Evolutionary conservation across 2,329 filamentous ascomycete genomes (phyloP).

Genomic region (Colletotrichum lini): DNA sequence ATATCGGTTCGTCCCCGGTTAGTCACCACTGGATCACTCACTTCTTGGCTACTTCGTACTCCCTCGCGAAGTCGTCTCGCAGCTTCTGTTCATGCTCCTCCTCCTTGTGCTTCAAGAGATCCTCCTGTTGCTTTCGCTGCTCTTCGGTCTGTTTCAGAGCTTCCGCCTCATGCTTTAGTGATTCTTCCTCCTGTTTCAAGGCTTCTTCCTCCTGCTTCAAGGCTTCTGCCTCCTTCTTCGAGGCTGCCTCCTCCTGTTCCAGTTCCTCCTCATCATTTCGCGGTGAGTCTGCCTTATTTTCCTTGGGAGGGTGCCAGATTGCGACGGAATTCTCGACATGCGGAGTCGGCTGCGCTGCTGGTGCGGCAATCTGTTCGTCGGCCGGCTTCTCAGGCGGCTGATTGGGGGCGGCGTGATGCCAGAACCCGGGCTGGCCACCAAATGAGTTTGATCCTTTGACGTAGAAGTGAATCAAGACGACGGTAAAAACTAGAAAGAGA

Average conservation of each 20-base stretch:
- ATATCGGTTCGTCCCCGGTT: background rate
- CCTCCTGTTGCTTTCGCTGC: slow-evolving; percentile 4
- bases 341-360: background rate
- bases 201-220: background rate
- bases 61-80: slow-evolving; percentile 48
- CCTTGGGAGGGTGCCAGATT: background rate
- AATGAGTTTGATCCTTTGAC: background rate
- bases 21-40: slow-evolving; percentile 47
- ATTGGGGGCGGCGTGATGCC: background rate
- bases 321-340: background rate
- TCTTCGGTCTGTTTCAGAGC: slow-evolving; percentile 3
- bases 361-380: background rate
- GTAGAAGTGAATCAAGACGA: background rate
- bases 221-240: background rate
- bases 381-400: background rate
- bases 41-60: slow-evolving; percentile 57
- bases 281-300: background rate
- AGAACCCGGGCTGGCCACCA: background rate
- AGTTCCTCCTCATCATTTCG: background rate
- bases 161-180: slow-evolving; percentile 1
- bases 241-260: background rate
- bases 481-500: background rate
- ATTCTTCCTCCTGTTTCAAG: background rate
- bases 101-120: slow-evolving; percentile 22
- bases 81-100: slow-evolving; percentile 47